Base-by-base conservation (phyloP, 768 basidiomycete genomes). In the Guyanaporus albipodus region DNA sequence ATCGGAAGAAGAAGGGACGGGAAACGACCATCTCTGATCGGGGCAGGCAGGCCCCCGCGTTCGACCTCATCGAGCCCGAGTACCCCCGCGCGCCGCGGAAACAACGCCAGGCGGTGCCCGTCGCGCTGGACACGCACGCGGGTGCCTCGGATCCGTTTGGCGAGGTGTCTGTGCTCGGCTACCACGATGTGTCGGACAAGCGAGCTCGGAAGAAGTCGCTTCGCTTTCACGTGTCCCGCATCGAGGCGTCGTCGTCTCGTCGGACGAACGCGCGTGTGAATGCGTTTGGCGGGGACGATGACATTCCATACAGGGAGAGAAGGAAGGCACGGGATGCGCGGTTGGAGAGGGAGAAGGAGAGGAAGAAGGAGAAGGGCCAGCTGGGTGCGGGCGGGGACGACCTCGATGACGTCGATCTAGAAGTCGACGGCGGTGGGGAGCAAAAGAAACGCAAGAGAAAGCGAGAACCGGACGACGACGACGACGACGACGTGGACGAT, bases 201-300 rank as follows among this genome's bases (percentile, higher is more conserved):
- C 78, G 73, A 17, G 83, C 87, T 4, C 82, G 86, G 46, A 85
- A 82, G 55, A 87, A 86, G 54, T 80, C 88, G 7, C 77, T 98
- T 26, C 84, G 87, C 28, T 99, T 98, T 81, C 90, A 98, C 67
- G 92, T 91, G 5, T 79, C 89, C 44, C 88, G 86, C 62, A 94
- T 99, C 58, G 90, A 90, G 61, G 83, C 83, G 47, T 79, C 90
- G 6, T 78, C 82, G 43, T 81, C 85, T 10, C 75, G 87, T 49
- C 77, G 94, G 44, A 79, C 82, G 46, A 80, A 79, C 23, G 91
- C 91, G 6, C 74, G 89, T 47, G 75, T 70, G 51, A 77, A 76
- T 21, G 81, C 86, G 5, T 63, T 82, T 42, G 87, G 89, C 24
- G 96, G 96, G 15, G 96, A 99, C 62, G 95, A 97, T 58, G 96